Evolutionary conservation across 352 stramenopile species (phyloP).

Genomic region (Albugo candida): DNA sequence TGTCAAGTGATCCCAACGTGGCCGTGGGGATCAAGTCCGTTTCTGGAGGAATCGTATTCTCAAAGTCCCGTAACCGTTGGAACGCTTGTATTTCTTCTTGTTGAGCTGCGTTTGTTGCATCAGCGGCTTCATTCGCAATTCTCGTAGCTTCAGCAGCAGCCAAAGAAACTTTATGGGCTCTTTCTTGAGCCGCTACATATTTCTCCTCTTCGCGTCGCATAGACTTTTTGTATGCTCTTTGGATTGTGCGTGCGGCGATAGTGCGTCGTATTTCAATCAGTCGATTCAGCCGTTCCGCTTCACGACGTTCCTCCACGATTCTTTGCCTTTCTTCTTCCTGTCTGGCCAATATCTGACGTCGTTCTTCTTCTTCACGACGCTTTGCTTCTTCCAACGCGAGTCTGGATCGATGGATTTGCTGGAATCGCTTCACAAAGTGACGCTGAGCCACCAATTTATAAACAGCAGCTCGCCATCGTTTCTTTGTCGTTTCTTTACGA

Average conservation of each 20-base stretch:
- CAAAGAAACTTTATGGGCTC: conserved; percentile 46
- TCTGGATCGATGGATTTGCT: conserved; percentile 62
- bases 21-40: conserved; percentile 32
- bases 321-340: conserved; percentile 14
- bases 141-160: conserved; percentile 53
- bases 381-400: conserved; percentile 61
- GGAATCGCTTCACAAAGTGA: conserved; percentile 57
- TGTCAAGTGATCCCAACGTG: conserved; percentile 27
- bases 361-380: conserved; percentile 37
- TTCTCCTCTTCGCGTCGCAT: conserved; percentile 50
- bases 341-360: conserved; percentile 11
- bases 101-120: conserved; percentile 46
- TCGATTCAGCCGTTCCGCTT: conserved; percentile 11
- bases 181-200: conserved; percentile 35
- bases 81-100: conserved; percentile 59
- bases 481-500: conserved; percentile 63
- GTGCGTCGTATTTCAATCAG: conserved; percentile 28
- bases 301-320: neutral
- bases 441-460: conserved; percentile 50
- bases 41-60: conserved; percentile 21
- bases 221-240: conserved; percentile 44
- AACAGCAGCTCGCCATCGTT: conserved; percentile 53
- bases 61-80: conserved; percentile 40
- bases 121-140: conserved; percentile 48
- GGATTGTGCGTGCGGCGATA: conserved; percentile 36